Percentiles rank a stretch among this genome's conserved stretches.
These are phyloP conservation scores for Tetrapisispora iriomotensis DNA, from an alignment of 805 yeast species.

Conservation along the genomic window DNA sequence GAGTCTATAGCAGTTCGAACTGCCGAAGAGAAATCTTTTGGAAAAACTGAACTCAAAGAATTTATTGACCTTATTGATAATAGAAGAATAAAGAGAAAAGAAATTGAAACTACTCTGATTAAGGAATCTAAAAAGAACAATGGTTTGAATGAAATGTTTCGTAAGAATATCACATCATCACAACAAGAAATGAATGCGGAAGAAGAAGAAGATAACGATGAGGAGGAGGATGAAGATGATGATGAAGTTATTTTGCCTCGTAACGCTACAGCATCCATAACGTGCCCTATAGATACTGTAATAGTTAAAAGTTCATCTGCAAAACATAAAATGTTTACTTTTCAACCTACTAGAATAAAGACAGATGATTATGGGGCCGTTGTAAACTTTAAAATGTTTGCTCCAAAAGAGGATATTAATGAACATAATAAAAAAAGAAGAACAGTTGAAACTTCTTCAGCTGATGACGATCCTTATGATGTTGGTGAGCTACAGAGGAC, in stretches of 20 bases:
- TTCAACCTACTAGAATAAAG: slow-evolving; percentile 44
- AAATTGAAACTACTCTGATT: slow-evolving; percentile 26
- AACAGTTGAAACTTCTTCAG: slow-evolving; percentile 11
- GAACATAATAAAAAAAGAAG: slow-evolving; percentile 26
- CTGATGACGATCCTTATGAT: slow-evolving; percentile 23
- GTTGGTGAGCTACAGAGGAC: slow-evolving; percentile 11
- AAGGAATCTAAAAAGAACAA: slow-evolving; percentile 21
- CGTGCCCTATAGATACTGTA: slow-evolving; percentile 23
- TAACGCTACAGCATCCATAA: slow-evolving; percentile 8
- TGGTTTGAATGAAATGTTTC: slow-evolving; percentile 9
- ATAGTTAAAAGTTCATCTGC: slow-evolving; percentile 16
- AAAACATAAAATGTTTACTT: slow-evolving; percentile 68
- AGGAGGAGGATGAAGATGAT: slow-evolving; percentile 25
- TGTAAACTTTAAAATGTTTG: slow-evolving; percentile 56
- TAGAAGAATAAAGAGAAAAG: slow-evolving; percentile 34
- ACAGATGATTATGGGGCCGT: slow-evolving; percentile 83
- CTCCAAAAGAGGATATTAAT: slow-evolving; percentile 31
- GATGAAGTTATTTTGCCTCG: slow-evolving; percentile 22
- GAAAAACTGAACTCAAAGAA: slow-evolving; percentile 39
- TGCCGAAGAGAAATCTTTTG: slow-evolving; percentile 39
- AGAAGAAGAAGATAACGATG: slow-evolving; percentile 11
- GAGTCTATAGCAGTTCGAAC: slow-evolving; percentile 31
- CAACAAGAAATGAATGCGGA: background rate
- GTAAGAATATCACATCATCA: background rate
- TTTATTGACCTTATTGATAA: slow-evolving; percentile 39